Conservation (phyloP, 1,284 basidiomycete genomes). For the Moniliophthora roreri region DNA sequence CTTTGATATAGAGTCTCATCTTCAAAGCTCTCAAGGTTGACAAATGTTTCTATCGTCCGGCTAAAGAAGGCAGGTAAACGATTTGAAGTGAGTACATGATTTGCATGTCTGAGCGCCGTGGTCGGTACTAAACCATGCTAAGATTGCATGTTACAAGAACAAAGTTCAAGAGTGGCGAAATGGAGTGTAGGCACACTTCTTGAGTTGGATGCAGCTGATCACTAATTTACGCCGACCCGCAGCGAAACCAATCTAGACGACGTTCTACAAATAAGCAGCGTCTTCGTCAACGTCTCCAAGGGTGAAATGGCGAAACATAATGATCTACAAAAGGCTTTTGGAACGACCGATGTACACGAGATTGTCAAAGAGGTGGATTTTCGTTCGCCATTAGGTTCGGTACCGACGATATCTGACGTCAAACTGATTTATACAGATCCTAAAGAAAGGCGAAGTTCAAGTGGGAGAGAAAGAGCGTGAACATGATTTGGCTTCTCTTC, state of each 20-base stretch:
- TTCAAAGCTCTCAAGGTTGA: conserved; percentile 57
- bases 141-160: conserved; percentile 99
- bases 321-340: conserved; percentile 92
- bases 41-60: conserved; percentile 95
- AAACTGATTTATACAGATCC: conserved; percentile 56
- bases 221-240: conserved; percentile 1
- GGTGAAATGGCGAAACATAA: conserved; percentile 89
- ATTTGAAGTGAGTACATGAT: conserved; percentile 60
- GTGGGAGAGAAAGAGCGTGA: conserved; percentile 96
- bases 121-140: conserved; percentile 5
- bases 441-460: conserved; percentile 96
- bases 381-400: not conserved
- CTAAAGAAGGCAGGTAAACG: conserved; percentile 97
- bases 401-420: not conserved
- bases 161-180: conserved; percentile 97
- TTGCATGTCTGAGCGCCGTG: not conserved
- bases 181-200: conserved; percentile 65
- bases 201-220: not conserved
- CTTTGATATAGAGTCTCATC: conserved; percentile 15
- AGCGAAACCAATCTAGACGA: conserved; percentile 95
- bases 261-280: conserved; percentile 94
- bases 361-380: conserved; percentile 79
- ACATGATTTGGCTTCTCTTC: conserved; percentile 82
- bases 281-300: conserved; percentile 97
- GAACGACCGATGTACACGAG: conserved; percentile 69